Conservation (phyloP, 2,329 filamentous ascomycete species). For the Pyrenophora graminea region DNA sequence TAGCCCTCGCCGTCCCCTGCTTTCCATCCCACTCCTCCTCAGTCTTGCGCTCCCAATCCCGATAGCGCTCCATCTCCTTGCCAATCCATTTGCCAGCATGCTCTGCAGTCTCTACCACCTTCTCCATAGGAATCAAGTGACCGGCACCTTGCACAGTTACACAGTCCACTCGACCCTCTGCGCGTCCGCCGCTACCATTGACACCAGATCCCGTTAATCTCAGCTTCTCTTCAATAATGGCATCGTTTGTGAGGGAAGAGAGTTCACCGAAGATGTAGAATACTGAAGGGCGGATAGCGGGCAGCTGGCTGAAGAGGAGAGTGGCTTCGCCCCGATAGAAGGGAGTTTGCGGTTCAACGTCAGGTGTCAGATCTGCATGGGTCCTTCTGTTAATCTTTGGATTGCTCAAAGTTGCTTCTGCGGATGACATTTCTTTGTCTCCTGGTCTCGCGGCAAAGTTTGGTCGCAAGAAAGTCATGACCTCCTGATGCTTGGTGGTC, state of each 20-base stretch:
- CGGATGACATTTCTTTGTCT: slow-evolving; percentile 51
- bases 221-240: slow-evolving; percentile 63
- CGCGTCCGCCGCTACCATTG: slow-evolving; percentile 68
- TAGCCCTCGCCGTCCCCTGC: slow-evolving; percentile 36
- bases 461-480: slow-evolving; percentile 74
- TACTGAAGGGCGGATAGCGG: slow-evolving; percentile 64
- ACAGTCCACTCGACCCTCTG: slow-evolving; percentile 68
- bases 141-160: slow-evolving; percentile 68
- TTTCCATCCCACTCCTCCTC: slow-evolving; percentile 38
- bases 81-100: slow-evolving; percentile 47
- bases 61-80: slow-evolving; percentile 46
- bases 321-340: slow-evolving; percentile 71
- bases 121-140: slow-evolving; percentile 85
- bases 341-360: slow-evolving; percentile 48
- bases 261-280: slow-evolving; percentile 65
- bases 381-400: slow-evolving; percentile 45
- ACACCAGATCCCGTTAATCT: slow-evolving; percentile 65
- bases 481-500: slow-evolving; percentile 87
- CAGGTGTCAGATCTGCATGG: slow-evolving; percentile 48
- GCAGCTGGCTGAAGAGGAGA: slow-evolving; percentile 61
- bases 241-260: slow-evolving; percentile 60
- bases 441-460: slow-evolving; percentile 54
- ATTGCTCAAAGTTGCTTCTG: slow-evolving; percentile 33
- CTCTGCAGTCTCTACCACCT: slow-evolving; percentile 68
- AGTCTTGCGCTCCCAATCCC: slow-evolving; percentile 37